Base-by-base conservation (phyloP, 2,329 filamentous ascomycete species). In the Epichloe sp. region DNA sequence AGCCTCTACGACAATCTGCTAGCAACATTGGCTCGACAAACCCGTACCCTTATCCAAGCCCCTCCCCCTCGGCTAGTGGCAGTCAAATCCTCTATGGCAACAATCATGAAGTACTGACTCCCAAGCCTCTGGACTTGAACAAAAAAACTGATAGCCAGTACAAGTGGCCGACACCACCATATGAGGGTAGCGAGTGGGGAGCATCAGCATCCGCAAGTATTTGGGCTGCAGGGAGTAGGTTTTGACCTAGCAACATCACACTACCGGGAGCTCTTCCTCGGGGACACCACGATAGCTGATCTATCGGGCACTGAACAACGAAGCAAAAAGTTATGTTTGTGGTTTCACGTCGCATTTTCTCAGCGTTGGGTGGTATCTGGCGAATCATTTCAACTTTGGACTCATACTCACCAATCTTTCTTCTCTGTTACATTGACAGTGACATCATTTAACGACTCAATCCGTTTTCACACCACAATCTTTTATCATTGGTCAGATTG, bases 111-210 rank as follows among this genome's bases (percentile, higher is more conserved):
- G 72, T 72, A 0, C 67, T 82, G 36, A 78, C 83, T 2, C 80
- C 84, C 8, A 87, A 85, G 66, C 86, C 87, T 11, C 68, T 90
- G 56, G 78, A 86, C 57, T 80, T 87, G 50, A 74, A 76, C 61
- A 80, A 80, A 63, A 77, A 78, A 72, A 61, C 71, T 1, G 64
- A 68, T 12, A 69, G 60, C 19, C 70, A 77, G 55, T 73, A 78
- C 60, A 93, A 95, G 69, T 96, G 90, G 85, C 91, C 90, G 3
- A 97, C 93, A 15, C 93, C 93, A 21, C 91, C 93, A 3, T 95
- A 96, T 59, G 90, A 95, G 62, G 90, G 95, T 60, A 83, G 83
- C 56, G 90, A 95, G 65, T 97, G 90, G 91, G 88, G 85, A 17
- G 82, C 85, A 8, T 84, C 86, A 42, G 86, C 88, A 34, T 81